Evolutionary conservation across 2,329 filamentous ascomycete genomes (phyloP).

Genomic region (Parafenestella ontariensis): DNA sequence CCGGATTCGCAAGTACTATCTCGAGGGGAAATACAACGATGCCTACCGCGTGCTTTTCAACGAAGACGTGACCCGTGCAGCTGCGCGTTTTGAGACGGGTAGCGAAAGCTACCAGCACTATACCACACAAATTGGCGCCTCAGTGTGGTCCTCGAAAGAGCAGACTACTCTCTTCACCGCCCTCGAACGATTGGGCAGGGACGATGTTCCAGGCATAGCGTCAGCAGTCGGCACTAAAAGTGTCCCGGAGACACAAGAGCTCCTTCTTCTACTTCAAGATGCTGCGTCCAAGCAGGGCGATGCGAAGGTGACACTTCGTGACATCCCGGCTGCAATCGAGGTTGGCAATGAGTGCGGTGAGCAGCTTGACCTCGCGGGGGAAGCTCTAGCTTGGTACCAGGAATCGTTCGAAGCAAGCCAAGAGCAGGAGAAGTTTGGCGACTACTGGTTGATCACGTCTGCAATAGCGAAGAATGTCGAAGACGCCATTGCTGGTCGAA

Average conservation of each 20-base stretch:
- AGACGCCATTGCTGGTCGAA: slow-evolving; percentile 19
- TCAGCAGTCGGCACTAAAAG: slow-evolving; percentile 73
- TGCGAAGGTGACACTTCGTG: slow-evolving; percentile 52
- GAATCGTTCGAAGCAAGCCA: slow-evolving; percentile 66
- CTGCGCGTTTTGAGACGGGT: slow-evolving; percentile 20
- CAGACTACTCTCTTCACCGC: slow-evolving; percentile 74
- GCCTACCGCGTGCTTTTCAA: slow-evolving; percentile 49
- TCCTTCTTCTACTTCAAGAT: slow-evolving; percentile 68
- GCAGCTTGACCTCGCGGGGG: slow-evolving; percentile 72
- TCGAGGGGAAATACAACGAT: slow-evolving; percentile 56
- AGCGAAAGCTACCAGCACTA: slow-evolving; percentile 16
- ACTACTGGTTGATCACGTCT: slow-evolving; percentile 69
- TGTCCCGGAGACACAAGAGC: slow-evolving; percentile 74
- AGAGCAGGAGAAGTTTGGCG: slow-evolving; percentile 68
- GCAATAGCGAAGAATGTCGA: slow-evolving; percentile 47
- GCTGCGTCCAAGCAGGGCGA: slow-evolving; percentile 49
- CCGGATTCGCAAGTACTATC: slow-evolving; percentile 25
- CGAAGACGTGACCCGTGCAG: slow-evolving; percentile 28
- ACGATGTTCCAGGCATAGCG: slow-evolving; percentile 69
- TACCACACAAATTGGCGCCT: slow-evolving; percentile 70
- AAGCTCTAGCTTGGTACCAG: slow-evolving; percentile 69
- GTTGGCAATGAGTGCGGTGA: slow-evolving; percentile 70
- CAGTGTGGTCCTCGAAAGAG: slow-evolving; percentile 73
- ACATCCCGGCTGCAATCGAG: slow-evolving; percentile 76
- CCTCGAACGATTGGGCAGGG: slow-evolving; percentile 68